Percentiles rank a stretch among this genome's conserved stretches.
Conservation (phyloP, 2,329 filamentous ascomycete genomes). For the Stagonosporopsis tanaceti region DNA sequence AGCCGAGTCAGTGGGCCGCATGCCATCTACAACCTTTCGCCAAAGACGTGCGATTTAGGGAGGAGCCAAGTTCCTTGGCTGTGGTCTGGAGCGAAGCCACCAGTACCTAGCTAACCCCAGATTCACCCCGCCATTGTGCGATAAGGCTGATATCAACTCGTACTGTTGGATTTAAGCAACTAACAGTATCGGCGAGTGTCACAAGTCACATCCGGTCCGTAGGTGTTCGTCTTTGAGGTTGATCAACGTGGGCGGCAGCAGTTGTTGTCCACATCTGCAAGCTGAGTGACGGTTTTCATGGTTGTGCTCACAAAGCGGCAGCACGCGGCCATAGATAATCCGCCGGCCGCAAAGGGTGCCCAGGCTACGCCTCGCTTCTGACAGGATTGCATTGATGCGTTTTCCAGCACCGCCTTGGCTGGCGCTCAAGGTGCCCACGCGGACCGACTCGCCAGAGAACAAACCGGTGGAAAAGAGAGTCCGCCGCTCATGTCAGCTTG, state of each 20-base stretch:
- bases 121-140: constrained; percentile 23
- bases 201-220: no score
- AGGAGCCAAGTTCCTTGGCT: constrained; percentile 45
- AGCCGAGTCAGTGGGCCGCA: constrained; percentile 10
- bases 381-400: constrained; percentile 19
- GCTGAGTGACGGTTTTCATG: not conserved
- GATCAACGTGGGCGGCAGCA: not conserved
- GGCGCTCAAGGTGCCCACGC: constrained; percentile 20
- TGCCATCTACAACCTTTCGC: constrained; percentile 5
- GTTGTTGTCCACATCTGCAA: not conserved
- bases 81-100: constrained; percentile 45
- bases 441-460: constrained; percentile 32
- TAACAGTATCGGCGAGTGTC: not conserved
- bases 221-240: not conserved
- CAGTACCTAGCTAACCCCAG: constrained; percentile 29
- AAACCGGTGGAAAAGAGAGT: constrained; percentile 6
- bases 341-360: constrained; percentile 2
- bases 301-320: not conserved
- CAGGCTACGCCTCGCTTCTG: constrained; percentile 20
- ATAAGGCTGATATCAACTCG: constrained; percentile 16
- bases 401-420: constrained; percentile 27
- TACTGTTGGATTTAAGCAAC: constrained; percentile 11
- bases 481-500: constrained; percentile 9
- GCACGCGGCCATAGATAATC: not conserved
- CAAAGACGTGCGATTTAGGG: constrained; percentile 10